Evolutionary conservation across 2,329 filamentous ascomycete species (phyloP), one percentile per base, ranked within the genome.

Genomic region (Trichoderma arundinaceum): DNA sequence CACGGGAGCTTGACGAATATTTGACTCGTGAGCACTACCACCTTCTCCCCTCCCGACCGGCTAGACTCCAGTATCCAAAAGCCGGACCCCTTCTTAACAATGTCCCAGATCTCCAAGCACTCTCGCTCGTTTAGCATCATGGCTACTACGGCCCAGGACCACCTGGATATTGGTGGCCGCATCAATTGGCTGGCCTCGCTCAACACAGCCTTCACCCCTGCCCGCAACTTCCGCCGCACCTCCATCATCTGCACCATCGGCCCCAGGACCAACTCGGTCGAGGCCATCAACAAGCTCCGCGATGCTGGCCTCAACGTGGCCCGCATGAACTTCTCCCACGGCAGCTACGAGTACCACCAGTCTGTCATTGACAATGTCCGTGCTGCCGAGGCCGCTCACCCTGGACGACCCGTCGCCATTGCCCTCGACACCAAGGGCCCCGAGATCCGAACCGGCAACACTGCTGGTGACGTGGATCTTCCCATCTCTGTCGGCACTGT

Each of bases 231-330:
- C 82, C 92, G 95, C 76, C 90, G 95, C 73, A 97, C 94, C 69
- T 97, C 94, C 77, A 99, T 99, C 84, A 97, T 99, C 82, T 93
- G 94, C 84, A 98, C 95, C 74, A 98, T 99, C 78, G 95, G 95
- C 69, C 95, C 95, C 78, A 99, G 98, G 90, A 99, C 95, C 74
- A 99, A 99, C 86, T 96, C 92, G 43, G 90, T 94, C 66, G 92
- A 97, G 84, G 94, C 93, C 81, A 96, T 99, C 84, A 98, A 98
- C 83, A 87, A 89, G 79, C 91, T 99, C 75, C 92, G 94, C 79
- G 87, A 86, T 77, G 90, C 90, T 71, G 95, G 95, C 81, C 90
- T 98, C 75, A 98, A 98, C 82, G 93, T 99, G 72, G 95, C 98
- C 73, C 94, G 95, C 83, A 99, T 99, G 95, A 99, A 99, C 90